Evolutionary conservation across 345 rosid genomes (phyloP).

Genomic region (Leavenworthia alabamica): DNA sequence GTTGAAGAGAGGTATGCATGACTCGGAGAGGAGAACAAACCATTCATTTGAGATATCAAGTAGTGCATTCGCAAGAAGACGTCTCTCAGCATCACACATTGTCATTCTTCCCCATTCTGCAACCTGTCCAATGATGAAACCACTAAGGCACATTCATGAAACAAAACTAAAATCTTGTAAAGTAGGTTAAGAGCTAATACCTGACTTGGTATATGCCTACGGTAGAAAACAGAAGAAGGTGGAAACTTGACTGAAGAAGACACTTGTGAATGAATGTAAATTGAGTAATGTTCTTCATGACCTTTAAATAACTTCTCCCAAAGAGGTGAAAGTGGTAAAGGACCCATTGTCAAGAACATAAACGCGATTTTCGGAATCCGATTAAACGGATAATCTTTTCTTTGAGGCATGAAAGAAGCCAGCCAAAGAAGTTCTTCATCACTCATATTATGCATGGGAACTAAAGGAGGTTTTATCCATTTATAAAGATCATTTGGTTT

Average conservation of each 20-base stretch:
- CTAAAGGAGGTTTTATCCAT: slow-evolving; percentile 53
- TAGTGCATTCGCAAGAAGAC: slow-evolving; percentile 85
- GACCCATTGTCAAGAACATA: slow-evolving; percentile 88
- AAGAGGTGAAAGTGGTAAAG: slow-evolving; percentile 73
- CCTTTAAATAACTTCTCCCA: slow-evolving; percentile 87
- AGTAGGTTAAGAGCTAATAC: slow-evolving; percentile 33
- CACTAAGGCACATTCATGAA: too few species aligned
- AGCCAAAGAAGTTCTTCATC: slow-evolving; percentile 79
- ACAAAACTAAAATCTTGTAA: too few species aligned
- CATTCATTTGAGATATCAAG: slow-evolving; percentile 82
- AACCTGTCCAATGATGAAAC: slow-evolving; percentile 47
- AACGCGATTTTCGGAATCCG: slow-evolving; percentile 77
- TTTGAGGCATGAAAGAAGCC: slow-evolving; percentile 57
- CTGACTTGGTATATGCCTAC: slow-evolving; percentile 84
- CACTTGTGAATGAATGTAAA: slow-evolving; percentile 70
- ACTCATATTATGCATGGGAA: slow-evolving; percentile 64
- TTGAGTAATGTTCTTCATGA: slow-evolving; percentile 57
- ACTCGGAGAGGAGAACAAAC: slow-evolving; percentile 86
- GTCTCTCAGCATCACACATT: slow-evolving; percentile 86
- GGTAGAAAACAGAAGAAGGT: slow-evolving; percentile 56
- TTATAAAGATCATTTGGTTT: slow-evolving; percentile 36
- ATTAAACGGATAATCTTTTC: slow-evolving; percentile 55
- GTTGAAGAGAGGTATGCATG: slow-evolving; percentile 84
- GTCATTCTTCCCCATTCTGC: slow-evolving; percentile 97
- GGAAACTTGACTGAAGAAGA: slow-evolving; percentile 44